Base-by-base conservation (phyloP, 805 yeast genomes). In the Kazachstania psychrophila region DNA sequence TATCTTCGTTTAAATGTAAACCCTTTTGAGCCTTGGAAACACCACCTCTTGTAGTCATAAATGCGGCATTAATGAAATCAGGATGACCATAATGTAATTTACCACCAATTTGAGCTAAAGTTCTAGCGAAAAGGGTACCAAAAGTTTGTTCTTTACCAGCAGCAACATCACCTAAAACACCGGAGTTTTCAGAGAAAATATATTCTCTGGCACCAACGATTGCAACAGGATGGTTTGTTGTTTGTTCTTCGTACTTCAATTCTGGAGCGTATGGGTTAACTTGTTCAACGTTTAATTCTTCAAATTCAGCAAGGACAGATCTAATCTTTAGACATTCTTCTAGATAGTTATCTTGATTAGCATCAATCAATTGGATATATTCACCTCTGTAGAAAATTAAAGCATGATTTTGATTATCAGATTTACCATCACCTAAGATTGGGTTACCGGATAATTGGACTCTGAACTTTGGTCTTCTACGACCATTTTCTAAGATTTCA, bases 91-190 rank as follows among this genome's bases (percentile, higher is more conserved):
- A 82, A 68, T 82, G 92, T 54, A 82, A 69, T 52, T 82, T 82
- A 56, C 88, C 92, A 56, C 92, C 92, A 57, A 82, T 73, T 65
- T 79, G 86, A 43, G 89, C 79, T 52, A 82, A 66, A 17, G 92
- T 82, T 69, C 94, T 73, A 10, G 92, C 84, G 52, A 80, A 82
- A 49, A 82, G 64, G 0, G 94, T 82, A 65, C 94, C 94, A 56
- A 82, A 82, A 38, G 92, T 81, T 63, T 82, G 94, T 67, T 82
- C 94, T 59, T 82, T 82, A 64, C 92, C 92, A 33, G 94, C 94
- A 36, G 94, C 94, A 55, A 82, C 81, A 65, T 82, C 94, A 66
- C 92, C 94, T 37, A 82, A 66, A 46, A 82, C 76, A 62, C 94
- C 94, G 42, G 85, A 72, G 65, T 80, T 82, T 62, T 82, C 92